Base-by-base conservation (phyloP, 352 stramenopile genomes). In the Phytopythium montanum region DNA sequence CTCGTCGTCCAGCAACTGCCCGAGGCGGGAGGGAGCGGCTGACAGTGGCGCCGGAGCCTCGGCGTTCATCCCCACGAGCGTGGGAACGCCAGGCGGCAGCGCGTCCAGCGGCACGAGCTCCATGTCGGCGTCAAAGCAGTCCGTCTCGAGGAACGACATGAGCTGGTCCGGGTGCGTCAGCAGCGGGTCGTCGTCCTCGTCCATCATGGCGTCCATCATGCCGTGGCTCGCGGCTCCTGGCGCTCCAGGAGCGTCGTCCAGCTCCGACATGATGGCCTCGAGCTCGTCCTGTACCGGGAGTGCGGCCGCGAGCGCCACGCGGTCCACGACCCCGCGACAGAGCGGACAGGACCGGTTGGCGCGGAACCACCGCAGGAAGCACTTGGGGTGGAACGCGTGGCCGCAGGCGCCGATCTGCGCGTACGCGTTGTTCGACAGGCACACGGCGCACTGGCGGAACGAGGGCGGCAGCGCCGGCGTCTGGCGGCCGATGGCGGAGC, bases 291-390 rank as follows among this genome's bases (percentile, higher is more conserved):
- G 74, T 25, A 87, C 68, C 12, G 58, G 66, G 12, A 85, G 41
- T 1, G 76, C 67, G 23, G 73, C 67, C 28, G 73, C 83, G 14
- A 87, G 44, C 36, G 88, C 71, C 34, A 93, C 65, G 54, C 74
- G 76, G 59, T 89, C 81, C 5, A 92, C 85, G 0, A 49, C 46
- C 0, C 73, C 77, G 23, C 85, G 82, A 60, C 85, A 94, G 12
- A 94, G 51, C 41, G 85, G 85, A 62, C 85, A 94, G 55, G 76
- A 87, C 0, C 79, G 76, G 57, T 92, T 92, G 12, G 68, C 59
- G 8, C 85, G 76, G 66, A 90, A 91, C 85, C 85, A 94, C 14
- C 85, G 68, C 23, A 92, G 58, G 58, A 94, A 94, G 63, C 85
- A 94, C 56, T 79, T 76, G 19, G 69, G 69, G 63, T 94, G 85